A percentile compares a stretch with the other conserved stretches of the same genome.
Evolutionary conservation across 2,329 filamentous ascomycete species (phyloP).

Genomic region (Monilinia fructigena): DNA sequence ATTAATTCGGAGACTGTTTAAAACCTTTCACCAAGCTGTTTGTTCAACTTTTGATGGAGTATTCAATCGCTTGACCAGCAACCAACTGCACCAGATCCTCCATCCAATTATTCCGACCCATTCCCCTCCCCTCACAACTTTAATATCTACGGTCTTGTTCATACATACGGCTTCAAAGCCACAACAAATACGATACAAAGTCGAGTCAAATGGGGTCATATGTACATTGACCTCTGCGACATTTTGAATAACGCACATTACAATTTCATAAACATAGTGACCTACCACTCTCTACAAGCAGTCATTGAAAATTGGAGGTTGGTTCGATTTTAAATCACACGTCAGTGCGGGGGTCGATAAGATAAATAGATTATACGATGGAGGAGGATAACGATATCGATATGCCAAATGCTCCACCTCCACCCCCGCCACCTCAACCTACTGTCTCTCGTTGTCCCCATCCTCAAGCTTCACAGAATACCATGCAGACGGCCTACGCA

Average conservation of each 20-base stretch:
- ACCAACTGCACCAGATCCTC: background rate
- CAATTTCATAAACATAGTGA: background rate
- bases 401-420: constrained; percentile 6
- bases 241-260: background rate
- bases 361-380: constrained; percentile 13
- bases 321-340: constrained; percentile 2
- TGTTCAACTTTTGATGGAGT: background rate
- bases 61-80: background rate
- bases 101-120: background rate
- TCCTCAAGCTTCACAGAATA: background rate
- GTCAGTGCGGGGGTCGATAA: constrained; percentile 24
- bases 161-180: background rate
- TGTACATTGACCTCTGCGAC: background rate
- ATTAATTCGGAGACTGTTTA: background rate
- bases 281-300: background rate
- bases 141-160: background rate
- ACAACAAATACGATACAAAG: background rate
- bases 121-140: background rate
- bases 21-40: background rate
- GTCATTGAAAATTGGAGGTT: background rate
- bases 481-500: background rate
- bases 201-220: background rate
- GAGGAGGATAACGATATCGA: constrained; percentile 12
- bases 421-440: constrained; percentile 1
- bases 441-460: constrained; percentile 15